Percentiles rank a stretch among this genome's conserved stretches.
phyloP scores from a whole-genome alignment of 257 asterid species.

The Solanum megistacrolobum region DNA sequence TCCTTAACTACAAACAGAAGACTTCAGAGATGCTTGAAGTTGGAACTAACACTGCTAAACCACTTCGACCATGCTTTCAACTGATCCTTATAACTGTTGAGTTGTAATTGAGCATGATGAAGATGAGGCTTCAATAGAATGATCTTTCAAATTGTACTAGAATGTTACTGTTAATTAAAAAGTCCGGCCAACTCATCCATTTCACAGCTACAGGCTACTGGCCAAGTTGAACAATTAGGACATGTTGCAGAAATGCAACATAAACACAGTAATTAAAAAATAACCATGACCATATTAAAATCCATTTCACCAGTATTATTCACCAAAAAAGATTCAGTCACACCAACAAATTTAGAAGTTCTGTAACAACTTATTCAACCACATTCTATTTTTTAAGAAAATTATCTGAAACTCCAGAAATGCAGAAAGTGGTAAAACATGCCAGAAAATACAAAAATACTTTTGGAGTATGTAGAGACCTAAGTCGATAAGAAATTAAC shows the following conservation, averaged over 20 bases:
- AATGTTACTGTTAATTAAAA: not conserved
- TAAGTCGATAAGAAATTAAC: not conserved
- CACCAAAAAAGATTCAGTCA: not conserved
- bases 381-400: not conserved
- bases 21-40: not conserved
- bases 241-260: not conserved
- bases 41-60: not conserved
- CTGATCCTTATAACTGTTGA: not conserved
- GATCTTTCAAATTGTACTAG: not conserved
- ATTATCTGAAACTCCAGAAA: not conserved
- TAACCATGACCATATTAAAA: not conserved
- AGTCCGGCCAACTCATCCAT: not conserved
- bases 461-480: not conserved
- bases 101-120: not conserved
- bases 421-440: not conserved
- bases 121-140: not conserved
- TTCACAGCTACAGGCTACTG: not conserved
- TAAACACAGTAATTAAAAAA: not conserved
- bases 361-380: not conserved
- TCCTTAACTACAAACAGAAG: not conserved
- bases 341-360: not conserved
- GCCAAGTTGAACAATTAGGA: not conserved
- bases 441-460: not conserved
- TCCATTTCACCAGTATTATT: not conserved
- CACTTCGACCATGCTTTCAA: not conserved